Evolutionary conservation across 768 basidiomycete species (phyloP).

Genomic region (Pholiota microspora): DNA sequence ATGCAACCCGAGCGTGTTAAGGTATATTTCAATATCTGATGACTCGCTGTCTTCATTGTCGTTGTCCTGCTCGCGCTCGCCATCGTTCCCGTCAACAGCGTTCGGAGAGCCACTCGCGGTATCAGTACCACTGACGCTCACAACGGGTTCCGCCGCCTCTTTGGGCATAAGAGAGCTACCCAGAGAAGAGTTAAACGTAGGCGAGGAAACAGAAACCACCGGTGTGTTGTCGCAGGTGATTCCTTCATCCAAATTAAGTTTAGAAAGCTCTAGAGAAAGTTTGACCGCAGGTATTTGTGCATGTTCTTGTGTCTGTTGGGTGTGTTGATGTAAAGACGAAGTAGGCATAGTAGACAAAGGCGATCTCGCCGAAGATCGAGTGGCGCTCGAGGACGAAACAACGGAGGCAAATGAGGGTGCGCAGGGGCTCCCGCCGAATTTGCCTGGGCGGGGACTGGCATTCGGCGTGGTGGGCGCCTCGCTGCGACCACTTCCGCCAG

Average conservation of each 20-base stretch:
- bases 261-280: conserved; percentile 2
- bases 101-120: not conserved
- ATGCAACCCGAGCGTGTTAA: conserved; percentile 30
- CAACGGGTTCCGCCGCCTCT: not conserved
- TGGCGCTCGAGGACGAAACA: conserved; percentile 9
- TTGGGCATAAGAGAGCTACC: not conserved
- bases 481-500: conserved; percentile 1
- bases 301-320: conserved; percentile 18
- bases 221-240: not conserved
- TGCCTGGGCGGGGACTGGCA: conserved; percentile 4
- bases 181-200: not conserved
- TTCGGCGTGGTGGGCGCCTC: conserved; percentile 2
- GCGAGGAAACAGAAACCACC: not conserved
- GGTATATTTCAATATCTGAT: conserved; percentile 34
- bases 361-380: conserved; percentile 10
- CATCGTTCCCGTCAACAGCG: conserved; percentile 9
- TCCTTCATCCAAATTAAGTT: conserved; percentile 1
- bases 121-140: not conserved
- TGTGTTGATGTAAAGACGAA: conserved; percentile 9
- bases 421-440: conserved; percentile 7
- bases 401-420: conserved; percentile 18
- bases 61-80: conserved; percentile 8
- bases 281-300: conserved; percentile 8
- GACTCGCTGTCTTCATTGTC: conserved; percentile 21
- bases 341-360: conserved; percentile 8